Percentiles rank a stretch among this genome's conserved stretches.
These are phyloP conservation scores for Nemania sp. DNA, from an alignment of 2,329 filamentous ascomycete species.

Conservation along the genomic window DNA sequence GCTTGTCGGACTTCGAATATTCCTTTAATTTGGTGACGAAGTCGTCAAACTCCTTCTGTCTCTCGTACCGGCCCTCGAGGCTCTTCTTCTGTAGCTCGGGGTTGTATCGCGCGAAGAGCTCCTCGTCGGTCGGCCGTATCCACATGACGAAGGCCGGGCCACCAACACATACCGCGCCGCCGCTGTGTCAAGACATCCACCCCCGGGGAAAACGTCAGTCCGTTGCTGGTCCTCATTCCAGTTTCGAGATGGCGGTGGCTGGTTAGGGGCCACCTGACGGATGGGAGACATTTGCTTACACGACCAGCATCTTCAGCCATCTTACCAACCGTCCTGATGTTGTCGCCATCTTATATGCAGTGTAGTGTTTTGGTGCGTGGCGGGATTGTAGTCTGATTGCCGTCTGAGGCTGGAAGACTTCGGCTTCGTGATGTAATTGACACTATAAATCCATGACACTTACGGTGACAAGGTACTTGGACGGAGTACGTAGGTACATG, in stretches of 20 bases:
- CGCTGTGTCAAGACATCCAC: constrained; percentile 18
- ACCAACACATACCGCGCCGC: constrained; percentile 66
- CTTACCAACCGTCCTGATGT: constrained; percentile 59
- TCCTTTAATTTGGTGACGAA: constrained; percentile 85
- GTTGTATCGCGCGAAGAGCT: constrained; percentile 90
- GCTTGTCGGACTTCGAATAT: constrained; percentile 88
- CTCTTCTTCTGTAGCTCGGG: constrained; percentile 90
- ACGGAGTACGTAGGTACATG: too few relatives aligned
- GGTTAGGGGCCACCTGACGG: constrained; percentile 16
- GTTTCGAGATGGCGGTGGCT: neutral
- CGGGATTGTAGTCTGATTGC: too few relatives aligned
- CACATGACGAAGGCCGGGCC: constrained; percentile 84
- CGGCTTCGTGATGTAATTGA: neutral
- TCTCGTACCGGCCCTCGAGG: constrained; percentile 75
- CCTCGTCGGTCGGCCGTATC: constrained; percentile 83
- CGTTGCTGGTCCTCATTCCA: neutral
- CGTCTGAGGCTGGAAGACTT: neutral
- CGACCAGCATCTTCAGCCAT: constrained; percentile 71
- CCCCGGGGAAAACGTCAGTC: constrained; percentile 11
- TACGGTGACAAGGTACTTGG: too few relatives aligned
- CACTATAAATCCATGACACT: too few relatives aligned
- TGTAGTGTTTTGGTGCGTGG: neutral
- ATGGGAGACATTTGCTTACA: constrained; percentile 55
- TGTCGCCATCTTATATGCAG: constrained; percentile 45
- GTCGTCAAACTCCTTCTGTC: constrained; percentile 84